Evolutionary conservation across 495 filamentous ascomycete genomes (phyloP).

Genomic region (Haplographium delicatum): DNA sequence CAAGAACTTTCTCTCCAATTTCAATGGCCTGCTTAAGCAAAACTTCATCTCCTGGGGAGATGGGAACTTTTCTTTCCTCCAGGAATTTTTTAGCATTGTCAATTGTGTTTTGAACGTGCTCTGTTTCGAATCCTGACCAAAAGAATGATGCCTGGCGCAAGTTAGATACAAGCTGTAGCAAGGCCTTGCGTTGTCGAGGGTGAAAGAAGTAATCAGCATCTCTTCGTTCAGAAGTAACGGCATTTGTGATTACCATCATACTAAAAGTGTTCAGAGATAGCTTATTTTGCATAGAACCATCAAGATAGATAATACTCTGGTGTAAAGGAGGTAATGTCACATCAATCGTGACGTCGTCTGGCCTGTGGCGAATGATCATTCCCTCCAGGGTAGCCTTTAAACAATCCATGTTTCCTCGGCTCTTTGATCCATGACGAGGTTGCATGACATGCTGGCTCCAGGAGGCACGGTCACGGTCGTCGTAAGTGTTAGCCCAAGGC

Average conservation of each 20-base stretch:
- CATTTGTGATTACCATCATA: conserved; percentile 74
- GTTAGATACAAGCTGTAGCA: conserved; percentile 67
- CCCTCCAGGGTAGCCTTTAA: conserved; percentile 66
- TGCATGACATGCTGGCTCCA: conserved; percentile 78
- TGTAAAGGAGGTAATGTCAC: conserved; percentile 59
- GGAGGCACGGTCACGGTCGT: conserved; percentile 36
- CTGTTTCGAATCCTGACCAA: conserved; percentile 68
- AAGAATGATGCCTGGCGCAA: conserved; percentile 85
- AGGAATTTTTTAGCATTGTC: conserved; percentile 62
- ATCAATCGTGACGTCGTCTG: conserved; percentile 62
- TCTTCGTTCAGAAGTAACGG: conserved; percentile 79
- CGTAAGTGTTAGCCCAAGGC: conserved; percentile 63
- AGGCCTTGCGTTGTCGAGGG: conserved; percentile 55
- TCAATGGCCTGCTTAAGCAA: conserved; percentile 57
- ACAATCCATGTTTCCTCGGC: conserved; percentile 51
- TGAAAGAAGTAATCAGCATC: conserved; percentile 90
- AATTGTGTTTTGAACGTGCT: conserved; percentile 56
- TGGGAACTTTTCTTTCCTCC: conserved; percentile 42
- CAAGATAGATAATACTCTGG: conserved; percentile 66
- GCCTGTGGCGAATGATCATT: conserved; percentile 74
- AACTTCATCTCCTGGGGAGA: conserved; percentile 52
- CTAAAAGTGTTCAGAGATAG: conserved; percentile 81
- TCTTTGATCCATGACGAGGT: conserved; percentile 44
- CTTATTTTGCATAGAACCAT: conserved; percentile 79
- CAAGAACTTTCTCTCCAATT: conserved; percentile 53